Evolutionary conservation across 352 stramenopile genomes (phyloP).

Genomic region (Phytophthora capsici): DNA sequence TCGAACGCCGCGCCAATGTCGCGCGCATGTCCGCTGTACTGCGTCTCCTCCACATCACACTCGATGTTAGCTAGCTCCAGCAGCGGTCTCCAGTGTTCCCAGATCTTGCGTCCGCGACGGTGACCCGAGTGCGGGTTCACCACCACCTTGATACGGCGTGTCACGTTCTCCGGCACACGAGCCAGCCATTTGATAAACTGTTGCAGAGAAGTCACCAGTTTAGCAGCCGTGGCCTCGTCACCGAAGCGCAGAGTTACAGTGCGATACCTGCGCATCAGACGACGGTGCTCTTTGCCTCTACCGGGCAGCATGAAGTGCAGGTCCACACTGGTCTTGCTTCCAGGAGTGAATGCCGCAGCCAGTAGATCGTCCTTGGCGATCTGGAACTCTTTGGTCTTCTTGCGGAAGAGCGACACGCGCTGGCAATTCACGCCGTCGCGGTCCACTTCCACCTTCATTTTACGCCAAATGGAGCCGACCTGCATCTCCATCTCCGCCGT

Average conservation of each 20-base stretch:
- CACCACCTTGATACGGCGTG: conserved; percentile 74
- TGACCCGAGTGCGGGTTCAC: conserved; percentile 80
- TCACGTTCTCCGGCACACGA: conserved; percentile 57
- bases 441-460: conserved; percentile 55
- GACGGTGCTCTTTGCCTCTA: conserved; percentile 54
- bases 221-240: conserved; percentile 29
- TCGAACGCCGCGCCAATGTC: conserved; percentile 73
- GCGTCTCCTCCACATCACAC: conserved; percentile 79
- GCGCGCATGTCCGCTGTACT: conserved; percentile 74
- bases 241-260: conserved; percentile 48
- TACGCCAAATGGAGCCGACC: conserved; percentile 57
- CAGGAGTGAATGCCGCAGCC: conserved; percentile 37
- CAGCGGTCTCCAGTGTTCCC: conserved; percentile 61
- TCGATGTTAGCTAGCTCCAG: conserved; percentile 70
- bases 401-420: conserved; percentile 67
- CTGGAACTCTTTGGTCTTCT: conserved; percentile 58
- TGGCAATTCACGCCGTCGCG: conserved; percentile 63
- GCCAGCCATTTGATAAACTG: conserved; percentile 75
- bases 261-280: conserved; percentile 63
- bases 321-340: conserved; percentile 40
- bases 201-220: conserved; percentile 55
- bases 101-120: conserved; percentile 67
- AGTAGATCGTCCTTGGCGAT: conserved; percentile 68
- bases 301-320: conserved; percentile 77
- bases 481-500: conserved; percentile 46